phyloP scores from a whole-genome alignment of 192 early-diverging fungal genomes.

The Ramicandelaber brevisporus region DNA sequence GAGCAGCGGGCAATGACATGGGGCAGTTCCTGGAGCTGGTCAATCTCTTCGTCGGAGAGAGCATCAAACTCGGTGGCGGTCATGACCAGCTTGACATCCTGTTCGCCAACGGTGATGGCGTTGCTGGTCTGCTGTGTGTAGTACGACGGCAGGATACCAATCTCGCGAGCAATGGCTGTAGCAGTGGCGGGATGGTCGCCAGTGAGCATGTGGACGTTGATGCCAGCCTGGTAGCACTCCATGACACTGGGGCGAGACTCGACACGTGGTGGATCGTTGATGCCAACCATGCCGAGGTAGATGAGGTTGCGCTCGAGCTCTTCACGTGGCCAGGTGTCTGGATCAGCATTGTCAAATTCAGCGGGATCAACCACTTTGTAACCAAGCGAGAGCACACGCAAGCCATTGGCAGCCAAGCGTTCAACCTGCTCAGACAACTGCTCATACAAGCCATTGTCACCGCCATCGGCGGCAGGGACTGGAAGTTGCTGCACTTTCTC shows the following conservation, averaged over 20 bases:
- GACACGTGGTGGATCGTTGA: slow-evolving; percentile 73
- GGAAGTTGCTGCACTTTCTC: slow-evolving; percentile 10
- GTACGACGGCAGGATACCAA: slow-evolving; percentile 47
- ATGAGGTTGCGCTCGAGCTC: slow-evolving; percentile 40
- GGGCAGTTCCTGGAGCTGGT: slow-evolving; percentile 50
- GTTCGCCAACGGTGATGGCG: slow-evolving; percentile 8
- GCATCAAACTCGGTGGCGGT: slow-evolving; percentile 66
- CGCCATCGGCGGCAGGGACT: slow-evolving; percentile 2
- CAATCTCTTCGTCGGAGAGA: slow-evolving; percentile 56
- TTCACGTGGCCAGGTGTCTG: slow-evolving; percentile 21
- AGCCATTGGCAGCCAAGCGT: slow-evolving; percentile 44
- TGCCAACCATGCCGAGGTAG: slow-evolving; percentile 72
- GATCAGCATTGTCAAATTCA: slow-evolving; percentile 7
- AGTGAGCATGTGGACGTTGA: slow-evolving; percentile 88
- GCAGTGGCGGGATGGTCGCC: slow-evolving; percentile 86
- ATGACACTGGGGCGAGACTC: slow-evolving; percentile 35
- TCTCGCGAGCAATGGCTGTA: slow-evolving; percentile 68
- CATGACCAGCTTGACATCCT: slow-evolving; percentile 34
- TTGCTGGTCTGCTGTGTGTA: no score
- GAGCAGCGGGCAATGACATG: slow-evolving; percentile 78
- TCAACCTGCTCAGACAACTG: slow-evolving; percentile 31
- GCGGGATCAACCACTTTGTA: slow-evolving; percentile 19
- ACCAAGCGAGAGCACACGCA: slow-evolving; percentile 70
- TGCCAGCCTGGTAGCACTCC: slow-evolving; percentile 72
- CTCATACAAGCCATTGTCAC: slow-evolving; percentile 12